phyloP scores from a whole-genome alignment of 768 basidiomycete genomes.

The Trametes meyenii region DNA sequence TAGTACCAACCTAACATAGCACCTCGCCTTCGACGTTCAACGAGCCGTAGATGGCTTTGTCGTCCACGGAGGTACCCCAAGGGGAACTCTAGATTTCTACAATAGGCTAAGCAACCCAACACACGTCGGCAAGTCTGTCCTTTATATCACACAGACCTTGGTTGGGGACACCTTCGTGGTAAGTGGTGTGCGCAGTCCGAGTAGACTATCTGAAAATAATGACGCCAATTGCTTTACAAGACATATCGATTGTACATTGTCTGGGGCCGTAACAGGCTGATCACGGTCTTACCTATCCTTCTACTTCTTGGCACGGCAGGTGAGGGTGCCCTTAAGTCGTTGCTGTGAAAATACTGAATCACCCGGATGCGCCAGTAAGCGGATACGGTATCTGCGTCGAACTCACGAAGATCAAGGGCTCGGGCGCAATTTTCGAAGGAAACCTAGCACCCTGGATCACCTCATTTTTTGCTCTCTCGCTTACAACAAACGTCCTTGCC shows the following conservation, averaged over 20 bases:
- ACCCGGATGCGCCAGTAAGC: not conserved
- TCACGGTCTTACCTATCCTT: constrained; percentile 8
- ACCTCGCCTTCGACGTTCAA: constrained; percentile 7
- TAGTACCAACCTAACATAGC: not conserved
- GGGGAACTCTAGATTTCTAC: constrained; percentile 5
- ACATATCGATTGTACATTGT: constrained; percentile 18
- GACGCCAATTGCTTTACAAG: not conserved
- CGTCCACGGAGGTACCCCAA: not conserved
- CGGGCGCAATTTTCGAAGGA: not conserved
- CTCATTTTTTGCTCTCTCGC: constrained; percentile 7
- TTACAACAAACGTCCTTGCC: constrained; percentile 1
- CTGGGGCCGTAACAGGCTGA: constrained; percentile 2
- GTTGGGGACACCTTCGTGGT: constrained; percentile 16
- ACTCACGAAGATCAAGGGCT: not conserved
- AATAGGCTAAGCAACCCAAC: constrained; percentile 2
- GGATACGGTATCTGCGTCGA: constrained; percentile 5
- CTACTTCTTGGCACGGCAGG: constrained; percentile 9
- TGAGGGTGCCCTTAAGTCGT: not conserved
- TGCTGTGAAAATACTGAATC: not conserved
- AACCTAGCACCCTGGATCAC: constrained; percentile 8
- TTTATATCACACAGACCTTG: constrained; percentile 16
- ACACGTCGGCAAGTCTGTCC: constrained; percentile 8
- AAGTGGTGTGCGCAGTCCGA: not conserved
- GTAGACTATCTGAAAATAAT: too few relatives aligned
- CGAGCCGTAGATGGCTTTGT: constrained; percentile 12